Conservation (phyloP, 345 rosid species). For the Kernera saxatilis region DNA sequence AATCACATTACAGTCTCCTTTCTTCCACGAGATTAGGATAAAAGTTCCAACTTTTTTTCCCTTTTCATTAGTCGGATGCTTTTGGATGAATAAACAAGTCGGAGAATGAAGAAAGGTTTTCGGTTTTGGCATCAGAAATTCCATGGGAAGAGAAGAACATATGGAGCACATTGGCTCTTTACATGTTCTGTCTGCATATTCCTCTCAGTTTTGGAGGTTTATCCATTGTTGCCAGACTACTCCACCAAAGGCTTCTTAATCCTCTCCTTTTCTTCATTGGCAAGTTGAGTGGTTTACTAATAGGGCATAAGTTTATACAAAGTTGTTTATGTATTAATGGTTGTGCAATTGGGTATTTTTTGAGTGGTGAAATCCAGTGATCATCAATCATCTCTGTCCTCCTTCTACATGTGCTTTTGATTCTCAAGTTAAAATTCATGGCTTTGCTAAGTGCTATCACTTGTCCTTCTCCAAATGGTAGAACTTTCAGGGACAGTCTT, state of each 20-base stretch:
- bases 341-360: no score
- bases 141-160: slow-evolving; percentile 58
- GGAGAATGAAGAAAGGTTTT: slow-evolving; percentile 41
- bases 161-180: slow-evolving; percentile 75
- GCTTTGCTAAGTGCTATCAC: slow-evolving; percentile 46
- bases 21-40: neutral
- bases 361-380: neutral
- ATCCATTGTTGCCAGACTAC: slow-evolving; percentile 51
- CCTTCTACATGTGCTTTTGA: neutral
- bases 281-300: neutral
- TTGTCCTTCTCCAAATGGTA: slow-evolving; percentile 45
- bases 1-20: neutral
- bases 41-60: neutral
- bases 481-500: slow-evolving; percentile 54
- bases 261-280: slow-evolving; percentile 19
- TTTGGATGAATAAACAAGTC: neutral
- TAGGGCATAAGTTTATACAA: no score
- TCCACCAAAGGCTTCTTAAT: slow-evolving; percentile 56
- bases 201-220: slow-evolving; percentile 85
- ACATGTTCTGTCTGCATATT: slow-evolving; percentile 74
- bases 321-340: no score
- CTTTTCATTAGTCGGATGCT: neutral
- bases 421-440: neutral
- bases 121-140: slow-evolving; percentile 46
- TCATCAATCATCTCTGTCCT: neutral